Evolutionary conservation across 78 protist species (phyloP), one percentile per base, ranked within the genome.

Genomic region (Guillardia theta): DNA sequence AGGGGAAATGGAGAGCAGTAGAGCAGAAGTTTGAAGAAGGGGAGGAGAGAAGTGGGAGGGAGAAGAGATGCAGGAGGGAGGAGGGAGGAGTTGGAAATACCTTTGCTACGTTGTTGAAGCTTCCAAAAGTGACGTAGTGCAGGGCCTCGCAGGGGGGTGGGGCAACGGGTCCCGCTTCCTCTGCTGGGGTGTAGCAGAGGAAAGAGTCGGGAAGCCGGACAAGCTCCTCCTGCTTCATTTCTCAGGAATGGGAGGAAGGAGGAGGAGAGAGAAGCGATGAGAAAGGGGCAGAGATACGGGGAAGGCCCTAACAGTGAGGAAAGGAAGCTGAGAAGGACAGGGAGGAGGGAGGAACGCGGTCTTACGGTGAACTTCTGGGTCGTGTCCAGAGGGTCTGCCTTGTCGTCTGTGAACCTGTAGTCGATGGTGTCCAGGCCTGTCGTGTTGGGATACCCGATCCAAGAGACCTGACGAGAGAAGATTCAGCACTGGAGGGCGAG

Each of bases 371-470:
- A 53, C 33, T 18, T 12, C 62, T 53, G 62, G 78, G 6, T 64
- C 6, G 45, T 70, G 36, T 24, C 83, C 12, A 22, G 36, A 2
- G 83, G 83, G 41, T 70, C 83, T 24, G 83, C 83, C 3, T 18
- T 24, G 3, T 12, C 83, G 83, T 70, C 83, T 15, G 83, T 70
- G 41, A 70, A 33, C n/a, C 83, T 36, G 41, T 70, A 70, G 46
- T 33, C 46, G 83, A 70, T 70, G 83, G 36, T 70, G 45, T 70
- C 83, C n/a, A 70, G 83, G n/a, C 83, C 83, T 70, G 83, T 94
- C 21, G 98, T 95, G 21, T 95, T 95, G 41, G 97, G 97, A 44
- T 95, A 97, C 4, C 98, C 98, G 39, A 97, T 83, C 70, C 94
- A 95, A 39, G 95, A 78, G 19, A 95, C 92, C 83, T 70, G 41